Conservation (phyloP, 345 rosid species). For the Leavenworthia alabamica region DNA sequence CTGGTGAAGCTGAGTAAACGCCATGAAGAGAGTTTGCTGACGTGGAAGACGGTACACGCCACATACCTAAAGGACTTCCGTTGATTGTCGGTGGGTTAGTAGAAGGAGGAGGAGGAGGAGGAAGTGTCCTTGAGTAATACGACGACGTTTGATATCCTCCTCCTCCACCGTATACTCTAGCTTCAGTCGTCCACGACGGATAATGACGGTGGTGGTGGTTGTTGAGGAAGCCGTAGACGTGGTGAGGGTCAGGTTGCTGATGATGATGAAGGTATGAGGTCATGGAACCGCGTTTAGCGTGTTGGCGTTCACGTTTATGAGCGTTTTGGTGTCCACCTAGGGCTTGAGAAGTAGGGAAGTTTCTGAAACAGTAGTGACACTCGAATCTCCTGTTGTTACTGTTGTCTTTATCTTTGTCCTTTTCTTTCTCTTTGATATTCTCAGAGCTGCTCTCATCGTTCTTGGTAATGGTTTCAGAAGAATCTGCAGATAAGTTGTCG, state of each 20-base stretch:
- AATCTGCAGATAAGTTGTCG: not conserved
- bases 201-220: slow-evolving; percentile 37
- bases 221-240: slow-evolving; percentile 35
- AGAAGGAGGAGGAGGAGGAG: slow-evolving; percentile 34
- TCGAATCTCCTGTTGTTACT: slow-evolving; percentile 59
- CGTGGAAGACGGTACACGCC: slow-evolving; percentile 58
- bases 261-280: slow-evolving; percentile 48
- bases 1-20: slow-evolving; percentile 22
- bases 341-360: slow-evolving; percentile 99
- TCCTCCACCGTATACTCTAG: slow-evolving; percentile 65
- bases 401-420: slow-evolving; percentile 39
- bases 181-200: slow-evolving; percentile 36
- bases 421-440: slow-evolving; percentile 34
- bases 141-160: slow-evolving; percentile 33
- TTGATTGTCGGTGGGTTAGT: slow-evolving; percentile 42
- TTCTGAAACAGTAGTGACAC: slow-evolving; percentile 90
- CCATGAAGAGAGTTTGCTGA: slow-evolving; percentile 23
- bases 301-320: slow-evolving; percentile 93
- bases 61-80: slow-evolving; percentile 67
- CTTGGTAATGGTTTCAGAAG: slow-evolving; percentile 15
- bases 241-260: slow-evolving; percentile 41
- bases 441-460: slow-evolving; percentile 24
- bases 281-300: slow-evolving; percentile 79
- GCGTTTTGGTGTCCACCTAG: slow-evolving; percentile 99
- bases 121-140: slow-evolving; percentile 44